Base-by-base conservation (phyloP, 75 land plant genomes). In the Chamaecyparis obtusa region DNA sequence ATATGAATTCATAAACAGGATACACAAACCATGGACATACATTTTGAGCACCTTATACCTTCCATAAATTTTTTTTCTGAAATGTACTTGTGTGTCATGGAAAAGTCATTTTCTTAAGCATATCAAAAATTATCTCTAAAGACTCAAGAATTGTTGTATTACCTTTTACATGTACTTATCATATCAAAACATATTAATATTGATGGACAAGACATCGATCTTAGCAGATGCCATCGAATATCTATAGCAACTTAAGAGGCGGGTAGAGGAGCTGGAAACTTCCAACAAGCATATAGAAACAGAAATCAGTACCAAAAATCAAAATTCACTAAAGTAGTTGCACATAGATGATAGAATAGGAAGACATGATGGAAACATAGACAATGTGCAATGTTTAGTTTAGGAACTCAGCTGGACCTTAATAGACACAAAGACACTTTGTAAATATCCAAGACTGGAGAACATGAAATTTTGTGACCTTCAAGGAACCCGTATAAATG, bases 211-310 rank as follows among this genome's bases (percentile, higher is more conserved):
- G 88, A 90, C 88, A 76, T 92, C 96, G 5, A 90, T 97, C 36
- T 95, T 96, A 41, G 89, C 86, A 37, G 95, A 92, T 49, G 90
- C 96, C 15, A 96, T 96, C 55, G 94, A 96, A 85, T 96, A 96
- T 85, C 81, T 97, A 36, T 89, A 87, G 88, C 88, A 93, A 84
- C 97, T 97, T 33, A 91, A 94, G 87, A 87, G 86, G 39, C 90
- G 93, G 75, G 93, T 96, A 1, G 89, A 94, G 76, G 99, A 97
- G 85, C 86, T 97, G 15, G 94, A 97, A 74, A 88, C 92, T 48
- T 60, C 88, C 89, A 88, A 85, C 64, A 88, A 88, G 41, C 67
- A 39, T 5, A 54, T 83, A 21, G 90, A 88, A 35, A n/a, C 51
- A 39, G 91, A 90, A 74, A 41, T 71, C 27, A 87, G 57, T 76